phyloP scores from a whole-genome alignment of 1,139 yeast genomes.

The Geotrichum reessii region DNA sequence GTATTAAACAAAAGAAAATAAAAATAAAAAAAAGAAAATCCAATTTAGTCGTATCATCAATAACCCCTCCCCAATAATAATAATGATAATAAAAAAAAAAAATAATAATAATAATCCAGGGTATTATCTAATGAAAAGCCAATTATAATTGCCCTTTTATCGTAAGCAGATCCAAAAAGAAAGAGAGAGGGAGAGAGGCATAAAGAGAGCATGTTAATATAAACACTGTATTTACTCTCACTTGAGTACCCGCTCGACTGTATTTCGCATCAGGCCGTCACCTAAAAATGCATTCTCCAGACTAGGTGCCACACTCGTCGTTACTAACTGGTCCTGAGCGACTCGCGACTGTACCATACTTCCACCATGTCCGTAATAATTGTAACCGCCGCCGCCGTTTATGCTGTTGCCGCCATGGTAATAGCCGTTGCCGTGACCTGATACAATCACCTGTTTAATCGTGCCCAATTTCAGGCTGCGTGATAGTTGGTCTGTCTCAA shows the following conservation, averaged over 20 bases:
- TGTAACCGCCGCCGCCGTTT: not conserved
- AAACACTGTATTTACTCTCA: not conserved
- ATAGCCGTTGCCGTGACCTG: not conserved
- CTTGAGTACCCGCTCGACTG: constrained; percentile 4
- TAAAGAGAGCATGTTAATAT: too few species aligned
- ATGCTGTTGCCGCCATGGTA: not conserved
- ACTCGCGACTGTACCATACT: constrained; percentile 13
- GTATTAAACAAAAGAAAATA: not conserved
- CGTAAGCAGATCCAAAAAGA: too few species aligned
- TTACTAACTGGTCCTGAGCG: constrained; percentile 1
- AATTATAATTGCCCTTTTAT: too few species aligned
- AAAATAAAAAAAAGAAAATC: not conserved
- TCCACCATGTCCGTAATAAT: not conserved
- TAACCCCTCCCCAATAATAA: too few species aligned
- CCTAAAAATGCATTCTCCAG: constrained; percentile 10
- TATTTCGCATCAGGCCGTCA: constrained; percentile 9
- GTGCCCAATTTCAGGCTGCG: constrained; percentile 31
- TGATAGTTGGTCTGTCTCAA: constrained; percentile 29
- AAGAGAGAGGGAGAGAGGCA: too few species aligned
- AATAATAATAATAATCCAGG: too few species aligned
- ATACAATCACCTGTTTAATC: constrained; percentile 26
- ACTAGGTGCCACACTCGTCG: constrained; percentile 11
- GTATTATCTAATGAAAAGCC: too few species aligned
- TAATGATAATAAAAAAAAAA: too few species aligned
- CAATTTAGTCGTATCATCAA: not conserved